These are phyloP conservation scores for Osmanthus fragrans DNA, from an alignment of 257 asterid genomes.

Conservation along the genomic window DNA sequence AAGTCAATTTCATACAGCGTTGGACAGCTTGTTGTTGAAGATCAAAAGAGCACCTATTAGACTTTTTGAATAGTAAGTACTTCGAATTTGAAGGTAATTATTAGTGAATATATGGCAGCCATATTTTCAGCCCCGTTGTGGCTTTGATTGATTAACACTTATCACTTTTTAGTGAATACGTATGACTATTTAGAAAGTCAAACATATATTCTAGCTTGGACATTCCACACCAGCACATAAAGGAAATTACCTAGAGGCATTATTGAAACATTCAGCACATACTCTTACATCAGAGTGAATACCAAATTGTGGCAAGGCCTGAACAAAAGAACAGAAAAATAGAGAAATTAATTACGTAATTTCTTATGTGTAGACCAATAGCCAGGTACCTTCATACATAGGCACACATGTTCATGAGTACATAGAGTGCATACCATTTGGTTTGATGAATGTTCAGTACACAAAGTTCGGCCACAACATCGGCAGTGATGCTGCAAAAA, in stretches of 20 bases:
- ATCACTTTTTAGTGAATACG: not conserved
- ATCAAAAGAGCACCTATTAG: not conserved
- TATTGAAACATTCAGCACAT: constrained; percentile 87
- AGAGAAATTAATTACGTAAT: not conserved
- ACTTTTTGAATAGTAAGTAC: not conserved
- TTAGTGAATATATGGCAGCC: not conserved
- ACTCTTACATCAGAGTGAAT: constrained; percentile 81
- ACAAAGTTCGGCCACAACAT: constrained; percentile 92
- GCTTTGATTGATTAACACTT: not conserved
- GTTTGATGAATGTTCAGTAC: constrained; percentile 84
- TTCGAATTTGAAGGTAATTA: not conserved
- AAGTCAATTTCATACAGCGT: not conserved
- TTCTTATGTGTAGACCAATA: not conserved
- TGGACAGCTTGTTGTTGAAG: not conserved
- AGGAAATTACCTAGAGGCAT: constrained; percentile 68
- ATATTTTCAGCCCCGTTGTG: not conserved
- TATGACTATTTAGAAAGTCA: constrained; percentile 20
- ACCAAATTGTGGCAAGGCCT: constrained; percentile 94
- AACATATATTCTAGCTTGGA: constrained; percentile 11
- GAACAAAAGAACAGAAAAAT: constrained; percentile 31
- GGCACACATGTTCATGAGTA: not conserved
- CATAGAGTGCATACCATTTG: constrained; percentile 65
- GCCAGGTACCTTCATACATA: not conserved
- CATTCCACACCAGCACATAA: constrained; percentile 17
- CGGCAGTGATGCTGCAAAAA: constrained; percentile 88